These are phyloP conservation scores for Prunus fruticosa DNA, from an alignment of 306 rosid species.

Conservation along the genomic window DNA sequence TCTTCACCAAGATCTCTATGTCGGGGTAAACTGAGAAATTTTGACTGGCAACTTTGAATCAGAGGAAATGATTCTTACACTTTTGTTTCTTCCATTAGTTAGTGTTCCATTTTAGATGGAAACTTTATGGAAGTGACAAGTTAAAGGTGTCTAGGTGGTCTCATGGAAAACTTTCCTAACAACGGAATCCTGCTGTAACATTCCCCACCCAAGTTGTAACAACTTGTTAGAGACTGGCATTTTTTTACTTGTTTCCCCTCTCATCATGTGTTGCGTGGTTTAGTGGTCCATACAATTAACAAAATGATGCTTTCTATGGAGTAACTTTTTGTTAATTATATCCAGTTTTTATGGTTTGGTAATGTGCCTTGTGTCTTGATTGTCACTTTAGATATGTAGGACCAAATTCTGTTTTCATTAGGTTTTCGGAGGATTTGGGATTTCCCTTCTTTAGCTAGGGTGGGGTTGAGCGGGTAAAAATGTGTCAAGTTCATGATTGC, in stretches of 20 bases:
- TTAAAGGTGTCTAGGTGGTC: background rate
- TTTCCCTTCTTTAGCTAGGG: no score
- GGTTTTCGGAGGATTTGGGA: background rate
- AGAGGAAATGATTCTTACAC: background rate
- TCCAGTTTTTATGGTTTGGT: background rate
- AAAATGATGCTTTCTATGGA: background rate
- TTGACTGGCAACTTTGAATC: background rate
- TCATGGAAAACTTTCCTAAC: background rate
- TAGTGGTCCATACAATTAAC: background rate
- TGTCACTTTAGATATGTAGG: background rate
- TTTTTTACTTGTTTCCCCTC: background rate
- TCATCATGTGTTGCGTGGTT: background rate
- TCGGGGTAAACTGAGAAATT: background rate
- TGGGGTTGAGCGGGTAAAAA: background rate
- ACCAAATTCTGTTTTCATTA: background rate
- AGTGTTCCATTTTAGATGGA: background rate
- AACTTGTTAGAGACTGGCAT: background rate
- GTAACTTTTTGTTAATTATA: background rate
- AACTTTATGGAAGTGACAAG: background rate
- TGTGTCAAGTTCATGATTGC: background rate
- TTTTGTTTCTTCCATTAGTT: background rate
- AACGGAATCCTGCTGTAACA: slow-evolving; percentile 1
- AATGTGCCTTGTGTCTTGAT: background rate
- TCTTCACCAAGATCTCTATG: background rate
- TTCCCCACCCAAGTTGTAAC: background rate